Percentiles rank a stretch among this genome's conserved stretches.
Conservation (phyloP, 2,329 filamentous ascomycete genomes). For the Trichoderma brevicompactum region DNA sequence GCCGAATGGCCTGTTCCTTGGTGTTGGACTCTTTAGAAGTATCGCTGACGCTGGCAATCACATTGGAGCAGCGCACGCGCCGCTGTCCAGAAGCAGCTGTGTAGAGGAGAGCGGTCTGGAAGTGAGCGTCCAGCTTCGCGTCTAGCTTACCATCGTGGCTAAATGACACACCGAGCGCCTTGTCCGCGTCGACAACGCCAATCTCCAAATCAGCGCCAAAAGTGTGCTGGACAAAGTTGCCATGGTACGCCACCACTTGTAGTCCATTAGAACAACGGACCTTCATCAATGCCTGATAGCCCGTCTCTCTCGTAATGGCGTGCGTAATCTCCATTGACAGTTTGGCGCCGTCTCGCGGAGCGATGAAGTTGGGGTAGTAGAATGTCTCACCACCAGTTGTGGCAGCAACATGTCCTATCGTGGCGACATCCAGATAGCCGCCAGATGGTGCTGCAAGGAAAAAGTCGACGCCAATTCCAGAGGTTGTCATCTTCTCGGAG, state of each 20-base stretch:
- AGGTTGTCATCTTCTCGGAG: conserved; percentile 84
- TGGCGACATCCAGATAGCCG: conserved; percentile 90
- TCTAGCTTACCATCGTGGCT: conserved; percentile 98
- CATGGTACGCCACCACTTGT: conserved; percentile 91
- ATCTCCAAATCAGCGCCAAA: conserved; percentile 95
- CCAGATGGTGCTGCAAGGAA: conserved; percentile 91
- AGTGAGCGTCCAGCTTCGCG: conserved; percentile 93
- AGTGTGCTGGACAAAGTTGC: conserved; percentile 94
- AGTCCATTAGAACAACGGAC: conserved; percentile 96
- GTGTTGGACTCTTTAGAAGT: conserved; percentile 47
- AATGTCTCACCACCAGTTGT: conserved; percentile 94
- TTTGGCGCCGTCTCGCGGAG: conserved; percentile 81
- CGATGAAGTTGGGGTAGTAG: conserved; percentile 96
- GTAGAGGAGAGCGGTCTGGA: conserved; percentile 93
- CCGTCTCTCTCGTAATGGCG: conserved; percentile 84
- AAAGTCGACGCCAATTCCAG: conserved; percentile 88
- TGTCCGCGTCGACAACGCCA: conserved; percentile 89
- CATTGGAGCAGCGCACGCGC: conserved; percentile 88
- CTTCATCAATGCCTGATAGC: conserved; percentile 97
- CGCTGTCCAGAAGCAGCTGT: conserved; percentile 89
- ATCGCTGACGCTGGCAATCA: conserved; percentile 90
- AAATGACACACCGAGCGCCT: conserved; percentile 89
- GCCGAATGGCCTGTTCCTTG: conserved; percentile 64
- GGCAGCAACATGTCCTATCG: conserved; percentile 83
- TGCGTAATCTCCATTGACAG: conserved; percentile 85